Evolutionary conservation across 495 filamentous ascomycete genomes (phyloP).

Genomic region (Rhypophila decipiens): DNA sequence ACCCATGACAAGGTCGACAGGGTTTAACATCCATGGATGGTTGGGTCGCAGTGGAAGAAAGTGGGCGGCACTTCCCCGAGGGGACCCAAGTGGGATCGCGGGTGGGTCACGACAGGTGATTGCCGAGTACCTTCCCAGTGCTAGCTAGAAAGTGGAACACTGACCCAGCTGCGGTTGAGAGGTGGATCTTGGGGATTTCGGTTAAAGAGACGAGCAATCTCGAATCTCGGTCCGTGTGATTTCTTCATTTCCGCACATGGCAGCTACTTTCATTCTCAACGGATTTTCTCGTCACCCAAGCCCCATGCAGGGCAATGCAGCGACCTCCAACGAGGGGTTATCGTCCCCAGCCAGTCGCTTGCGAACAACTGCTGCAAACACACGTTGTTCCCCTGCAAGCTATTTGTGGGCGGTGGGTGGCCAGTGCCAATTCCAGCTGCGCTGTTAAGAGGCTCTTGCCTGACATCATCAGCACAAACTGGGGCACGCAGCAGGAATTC

Average conservation of each 20-base stretch:
- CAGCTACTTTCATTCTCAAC: background rate
- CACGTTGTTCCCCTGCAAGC: background rate
- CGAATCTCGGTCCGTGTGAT: background rate
- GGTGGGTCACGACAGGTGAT: background rate
- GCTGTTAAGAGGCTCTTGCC: background rate
- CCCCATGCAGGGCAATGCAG: background rate
- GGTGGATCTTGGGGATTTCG: background rate
- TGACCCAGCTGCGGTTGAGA: background rate
- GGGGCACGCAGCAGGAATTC: background rate
- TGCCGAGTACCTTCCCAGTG: background rate
- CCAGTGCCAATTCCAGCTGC: background rate
- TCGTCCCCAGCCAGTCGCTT: background rate
- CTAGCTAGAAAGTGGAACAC: background rate
- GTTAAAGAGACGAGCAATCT: background rate
- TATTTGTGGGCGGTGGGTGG: background rate
- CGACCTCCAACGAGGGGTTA: background rate
- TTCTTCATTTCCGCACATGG: background rate
- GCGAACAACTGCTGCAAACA: background rate
- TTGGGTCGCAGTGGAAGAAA: background rate
- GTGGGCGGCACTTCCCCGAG: background rate
- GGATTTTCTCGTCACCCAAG: background rate
- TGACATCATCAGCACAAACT: background rate
- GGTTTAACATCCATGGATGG: background rate
- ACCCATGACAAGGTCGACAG: background rate
- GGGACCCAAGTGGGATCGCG: background rate